phyloP scores from a whole-genome alignment of 306 rosid genomes.

The Begonia loranthoides region DNA sequence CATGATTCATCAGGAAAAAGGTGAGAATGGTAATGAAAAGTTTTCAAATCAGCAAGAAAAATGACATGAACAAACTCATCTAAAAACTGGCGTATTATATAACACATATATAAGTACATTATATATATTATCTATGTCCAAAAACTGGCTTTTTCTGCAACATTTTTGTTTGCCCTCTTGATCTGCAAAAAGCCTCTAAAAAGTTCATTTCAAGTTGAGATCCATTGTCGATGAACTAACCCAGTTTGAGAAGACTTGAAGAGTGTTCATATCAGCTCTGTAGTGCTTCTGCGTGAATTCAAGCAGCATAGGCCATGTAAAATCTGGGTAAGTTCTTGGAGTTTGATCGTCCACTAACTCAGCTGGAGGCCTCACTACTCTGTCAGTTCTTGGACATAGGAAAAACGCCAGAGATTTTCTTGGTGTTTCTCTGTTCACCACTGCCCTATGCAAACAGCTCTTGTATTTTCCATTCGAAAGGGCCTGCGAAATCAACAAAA shows the following conservation, averaged over 20 bases:
- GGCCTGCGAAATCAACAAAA: conserved; percentile 28
- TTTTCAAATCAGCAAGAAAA: too few species aligned
- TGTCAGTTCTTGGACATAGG: conserved; percentile 70
- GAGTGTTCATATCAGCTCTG: conserved; percentile 86
- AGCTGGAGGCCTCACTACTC: conserved; percentile 67
- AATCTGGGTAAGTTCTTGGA: conserved; percentile 71
- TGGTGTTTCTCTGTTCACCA: conserved; percentile 64
- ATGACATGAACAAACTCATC: too few species aligned
- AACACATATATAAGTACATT: background rate
- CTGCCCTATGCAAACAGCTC: conserved; percentile 96
- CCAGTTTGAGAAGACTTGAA: conserved; percentile 64
- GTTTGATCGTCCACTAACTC: conserved; percentile 43
- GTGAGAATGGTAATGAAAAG: too few species aligned
- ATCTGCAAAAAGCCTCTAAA: background rate
- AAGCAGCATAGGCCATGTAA: conserved; percentile 82
- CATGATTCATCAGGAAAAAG: too few species aligned
- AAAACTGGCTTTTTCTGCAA: conserved; percentile 23
- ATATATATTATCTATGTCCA: conserved; percentile 2
- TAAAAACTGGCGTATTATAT: background rate
- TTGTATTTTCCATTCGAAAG: conserved; percentile 88
- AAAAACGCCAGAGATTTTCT: conserved; percentile 94
- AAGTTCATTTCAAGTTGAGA: conserved; percentile 1
- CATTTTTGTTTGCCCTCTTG: conserved; percentile 29
- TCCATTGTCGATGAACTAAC: conserved; percentile 31
- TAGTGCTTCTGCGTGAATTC: conserved; percentile 85